phyloP scores from a whole-genome alignment of 192 early-diverging fungal genomes.

The Rhizoclosmatium sp. region DNA sequence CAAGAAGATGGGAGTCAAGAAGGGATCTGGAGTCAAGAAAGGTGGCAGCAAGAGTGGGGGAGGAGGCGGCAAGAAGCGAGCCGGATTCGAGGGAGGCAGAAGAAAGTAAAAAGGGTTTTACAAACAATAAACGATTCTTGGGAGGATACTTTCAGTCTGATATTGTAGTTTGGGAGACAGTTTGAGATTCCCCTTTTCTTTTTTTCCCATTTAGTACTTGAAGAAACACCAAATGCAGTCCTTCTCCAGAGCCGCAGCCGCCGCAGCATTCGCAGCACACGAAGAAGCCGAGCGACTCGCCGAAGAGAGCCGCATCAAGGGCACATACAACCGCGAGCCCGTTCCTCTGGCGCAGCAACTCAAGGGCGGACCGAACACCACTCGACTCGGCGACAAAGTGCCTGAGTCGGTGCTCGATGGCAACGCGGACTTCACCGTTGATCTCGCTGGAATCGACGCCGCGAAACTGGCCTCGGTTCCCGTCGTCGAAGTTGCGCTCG shows the following conservation, averaged over 20 bases:
- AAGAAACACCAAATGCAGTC: constrained; percentile 2
- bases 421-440: constrained; percentile 37
- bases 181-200: not conserved
- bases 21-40: constrained; percentile 74
- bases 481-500: constrained; percentile 49
- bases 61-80: constrained; percentile 33
- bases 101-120: constrained; percentile 7
- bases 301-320: constrained; percentile 29
- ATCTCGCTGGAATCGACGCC: constrained; percentile 57
- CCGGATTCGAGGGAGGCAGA: constrained; percentile 21
- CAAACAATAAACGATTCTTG: not conserved
- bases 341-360: not conserved
- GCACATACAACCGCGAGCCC: not conserved
- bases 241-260: constrained; percentile 25
- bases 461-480: constrained; percentile 38
- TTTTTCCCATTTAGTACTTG: not conserved
- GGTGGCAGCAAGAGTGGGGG: constrained; percentile 47
- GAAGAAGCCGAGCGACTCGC: constrained; percentile 18
- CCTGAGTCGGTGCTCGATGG: constrained; percentile 8
- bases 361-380: not conserved
- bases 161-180: not conserved
- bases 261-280: constrained; percentile 27
- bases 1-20: constrained; percentile 72
- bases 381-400: not conserved
- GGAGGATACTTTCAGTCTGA: too few relatives aligned